phyloP scores from a whole-genome alignment of 345 rosid genomes.

The Moricandia moricandioides region DNA sequence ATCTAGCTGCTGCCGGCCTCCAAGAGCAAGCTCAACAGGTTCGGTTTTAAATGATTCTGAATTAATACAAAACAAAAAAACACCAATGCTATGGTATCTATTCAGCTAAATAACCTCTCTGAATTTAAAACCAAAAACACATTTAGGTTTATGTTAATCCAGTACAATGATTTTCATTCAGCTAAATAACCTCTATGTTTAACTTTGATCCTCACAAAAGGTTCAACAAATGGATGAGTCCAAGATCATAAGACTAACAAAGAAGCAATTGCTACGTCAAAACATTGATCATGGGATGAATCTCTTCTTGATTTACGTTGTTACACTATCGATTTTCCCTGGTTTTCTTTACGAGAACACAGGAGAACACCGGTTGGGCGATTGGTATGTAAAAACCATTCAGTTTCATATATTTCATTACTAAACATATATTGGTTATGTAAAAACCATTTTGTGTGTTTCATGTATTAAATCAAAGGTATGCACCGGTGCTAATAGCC shows the following conservation, averaged over 20 bases:
- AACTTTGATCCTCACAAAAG: not conserved
- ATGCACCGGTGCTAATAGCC: slow-evolving; percentile 67
- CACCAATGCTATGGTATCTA: too few species aligned
- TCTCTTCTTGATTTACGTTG: slow-evolving; percentile 42
- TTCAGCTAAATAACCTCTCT: too few species aligned
- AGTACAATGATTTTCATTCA: too few species aligned
- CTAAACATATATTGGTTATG: not conserved
- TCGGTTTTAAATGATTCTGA: too few species aligned
- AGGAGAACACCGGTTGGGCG: slow-evolving; percentile 64
- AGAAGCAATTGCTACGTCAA: slow-evolving; percentile 44
- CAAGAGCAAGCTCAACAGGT: slow-evolving; percentile 28
- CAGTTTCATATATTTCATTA: not conserved
- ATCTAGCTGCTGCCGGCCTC: slow-evolving; percentile 81
- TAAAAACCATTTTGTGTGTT: not conserved
- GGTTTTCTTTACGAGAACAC: slow-evolving; percentile 86
- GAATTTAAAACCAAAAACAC: too few species aligned
- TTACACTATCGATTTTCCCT: slow-evolving; percentile 77
- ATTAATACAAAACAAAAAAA: too few species aligned
- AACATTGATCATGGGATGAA: slow-evolving; percentile 64
- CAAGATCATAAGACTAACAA: slow-evolving; percentile 32
- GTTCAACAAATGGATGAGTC: slow-evolving; percentile 38
- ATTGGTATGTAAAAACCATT: slow-evolving; percentile 47
- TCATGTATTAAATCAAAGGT: slow-evolving; percentile 51
- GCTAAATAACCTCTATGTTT: too few species aligned
- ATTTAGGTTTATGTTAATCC: too few species aligned